Percentiles rank a stretch among this genome's conserved stretches.
These are phyloP conservation scores for Rhodotorula sphaerocarpa DNA, from an alignment of 768 basidiomycete species.

Conservation along the genomic window DNA sequence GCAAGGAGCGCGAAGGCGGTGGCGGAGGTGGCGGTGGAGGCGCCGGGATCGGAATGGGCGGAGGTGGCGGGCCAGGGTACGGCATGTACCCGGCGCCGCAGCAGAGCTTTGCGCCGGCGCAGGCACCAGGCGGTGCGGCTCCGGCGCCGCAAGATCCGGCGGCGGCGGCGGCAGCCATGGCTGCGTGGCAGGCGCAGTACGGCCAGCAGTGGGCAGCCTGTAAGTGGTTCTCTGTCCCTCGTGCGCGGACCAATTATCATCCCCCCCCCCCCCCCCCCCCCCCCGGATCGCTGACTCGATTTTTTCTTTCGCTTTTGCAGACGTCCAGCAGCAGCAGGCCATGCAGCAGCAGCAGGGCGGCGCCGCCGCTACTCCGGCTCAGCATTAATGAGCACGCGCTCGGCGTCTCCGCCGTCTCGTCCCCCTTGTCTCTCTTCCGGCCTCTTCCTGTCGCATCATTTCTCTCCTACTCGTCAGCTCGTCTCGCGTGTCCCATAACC, in stretches of 20 bases:
- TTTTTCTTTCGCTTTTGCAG: no score
- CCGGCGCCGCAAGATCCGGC: conserved; percentile 34
- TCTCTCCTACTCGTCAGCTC: neutral
- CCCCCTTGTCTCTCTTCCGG: neutral
- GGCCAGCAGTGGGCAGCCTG: conserved; percentile 55
- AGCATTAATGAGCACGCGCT: neutral
- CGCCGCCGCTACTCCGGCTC: neutral
- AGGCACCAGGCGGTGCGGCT: conserved; percentile 42
- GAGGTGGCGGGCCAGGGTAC: neutral
- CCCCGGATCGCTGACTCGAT: no score
- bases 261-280: no score
- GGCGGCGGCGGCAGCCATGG: conserved; percentile 19
- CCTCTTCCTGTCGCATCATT: neutral
- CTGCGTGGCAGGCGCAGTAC: conserved; percentile 61
- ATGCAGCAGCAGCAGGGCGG: neutral
- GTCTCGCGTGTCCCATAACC: neutral
- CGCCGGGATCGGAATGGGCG: neutral
- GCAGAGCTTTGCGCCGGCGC: neutral
- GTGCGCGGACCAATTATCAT: neutral
- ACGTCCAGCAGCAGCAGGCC: conserved; percentile 3
- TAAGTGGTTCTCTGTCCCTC: no score
- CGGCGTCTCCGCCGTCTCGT: neutral
- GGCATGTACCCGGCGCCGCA: conserved; percentile 3
- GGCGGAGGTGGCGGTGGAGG: neutral
- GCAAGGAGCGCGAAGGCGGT: conserved; percentile 57